Evolutionary conservation across 805 yeast genomes (phyloP).

Genomic region (Saccharomyces jurei): DNA sequence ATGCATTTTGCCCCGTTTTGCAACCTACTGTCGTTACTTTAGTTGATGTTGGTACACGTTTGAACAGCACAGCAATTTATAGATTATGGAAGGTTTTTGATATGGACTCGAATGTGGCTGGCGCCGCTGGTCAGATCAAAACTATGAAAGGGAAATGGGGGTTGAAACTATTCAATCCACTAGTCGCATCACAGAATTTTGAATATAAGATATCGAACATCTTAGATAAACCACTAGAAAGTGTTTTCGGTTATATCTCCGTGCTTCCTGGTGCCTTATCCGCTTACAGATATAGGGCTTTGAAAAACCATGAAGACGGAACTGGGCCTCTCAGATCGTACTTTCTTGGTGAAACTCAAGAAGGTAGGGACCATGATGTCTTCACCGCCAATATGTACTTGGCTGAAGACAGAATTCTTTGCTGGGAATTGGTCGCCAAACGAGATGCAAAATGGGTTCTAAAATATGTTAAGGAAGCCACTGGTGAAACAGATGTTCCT

Average conservation of each 20-base stretch:
- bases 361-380: slow-evolving; percentile 57
- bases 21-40: slow-evolving; percentile 86
- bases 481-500: slow-evolving; percentile 96
- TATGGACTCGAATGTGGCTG: slow-evolving; percentile 92
- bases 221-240: slow-evolving; percentile 88
- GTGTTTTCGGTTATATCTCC: slow-evolving; percentile 84
- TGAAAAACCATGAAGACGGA: slow-evolving; percentile 78
- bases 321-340: slow-evolving; percentile 86
- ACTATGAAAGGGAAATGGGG: slow-evolving; percentile 92
- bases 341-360: slow-evolving; percentile 76
- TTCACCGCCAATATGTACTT: slow-evolving; percentile 94
- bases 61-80: slow-evolving; percentile 81
- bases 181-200: slow-evolving; percentile 93
- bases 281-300: slow-evolving; percentile 85
- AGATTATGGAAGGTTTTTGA: slow-evolving; percentile 98
- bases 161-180: slow-evolving; percentile 71
- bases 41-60: slow-evolving; percentile 95
- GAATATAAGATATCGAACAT: slow-evolving; percentile 97
- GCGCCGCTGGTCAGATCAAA: slow-evolving; percentile 96
- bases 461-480: slow-evolving; percentile 85
- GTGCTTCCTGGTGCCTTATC: slow-evolving; percentile 95
- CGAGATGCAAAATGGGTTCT: slow-evolving; percentile 76
- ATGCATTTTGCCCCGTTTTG: slow-evolving; percentile 85
- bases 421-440: slow-evolving; percentile 94
- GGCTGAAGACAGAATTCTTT: slow-evolving; percentile 92